Conservation (phyloP, 2,329 filamentous ascomycete genomes). For the Emergomyces africanus region DNA sequence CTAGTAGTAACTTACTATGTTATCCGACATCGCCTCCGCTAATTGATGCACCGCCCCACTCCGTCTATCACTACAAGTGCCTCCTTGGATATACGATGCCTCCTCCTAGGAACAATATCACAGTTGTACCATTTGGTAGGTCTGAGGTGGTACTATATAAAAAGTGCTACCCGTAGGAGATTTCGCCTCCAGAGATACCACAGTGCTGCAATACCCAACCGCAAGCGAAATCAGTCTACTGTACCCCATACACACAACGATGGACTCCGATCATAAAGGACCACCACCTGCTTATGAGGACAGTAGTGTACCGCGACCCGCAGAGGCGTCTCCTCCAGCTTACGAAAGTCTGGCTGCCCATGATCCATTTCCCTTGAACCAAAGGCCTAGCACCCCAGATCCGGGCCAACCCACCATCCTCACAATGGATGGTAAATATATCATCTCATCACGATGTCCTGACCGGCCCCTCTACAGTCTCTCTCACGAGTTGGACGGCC, state of each 20-base stretch:
- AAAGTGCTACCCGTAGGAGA: no score
- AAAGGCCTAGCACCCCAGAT: background rate
- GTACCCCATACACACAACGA: background rate
- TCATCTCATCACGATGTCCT: slow-evolving; percentile 6
- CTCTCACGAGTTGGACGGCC: slow-evolving; percentile 11
- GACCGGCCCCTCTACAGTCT: slow-evolving; percentile 8
- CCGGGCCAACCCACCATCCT: slow-evolving; percentile 4
- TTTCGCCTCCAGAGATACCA: no score
- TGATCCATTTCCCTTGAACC: background rate
- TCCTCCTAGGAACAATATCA: no score
- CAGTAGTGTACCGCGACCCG: background rate
- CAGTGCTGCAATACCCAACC: background rate
- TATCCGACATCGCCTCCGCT: background rate
- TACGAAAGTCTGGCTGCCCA: slow-evolving; percentile 6
- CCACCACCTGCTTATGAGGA: background rate
- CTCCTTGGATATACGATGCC: background rate
- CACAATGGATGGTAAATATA: slow-evolving; percentile 8
- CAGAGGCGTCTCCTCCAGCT: background rate
- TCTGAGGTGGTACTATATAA: no score
- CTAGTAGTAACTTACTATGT: background rate
- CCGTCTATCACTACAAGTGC: background rate
- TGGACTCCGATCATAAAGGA: background rate
- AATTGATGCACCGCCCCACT: background rate
- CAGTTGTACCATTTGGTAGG: no score
- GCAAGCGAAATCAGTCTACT: background rate